These are phyloP conservation scores for Bryum argenteum DNA, from an alignment of 225 moss, liverwort and hornwort genomes.

Conservation along the genomic window DNA sequence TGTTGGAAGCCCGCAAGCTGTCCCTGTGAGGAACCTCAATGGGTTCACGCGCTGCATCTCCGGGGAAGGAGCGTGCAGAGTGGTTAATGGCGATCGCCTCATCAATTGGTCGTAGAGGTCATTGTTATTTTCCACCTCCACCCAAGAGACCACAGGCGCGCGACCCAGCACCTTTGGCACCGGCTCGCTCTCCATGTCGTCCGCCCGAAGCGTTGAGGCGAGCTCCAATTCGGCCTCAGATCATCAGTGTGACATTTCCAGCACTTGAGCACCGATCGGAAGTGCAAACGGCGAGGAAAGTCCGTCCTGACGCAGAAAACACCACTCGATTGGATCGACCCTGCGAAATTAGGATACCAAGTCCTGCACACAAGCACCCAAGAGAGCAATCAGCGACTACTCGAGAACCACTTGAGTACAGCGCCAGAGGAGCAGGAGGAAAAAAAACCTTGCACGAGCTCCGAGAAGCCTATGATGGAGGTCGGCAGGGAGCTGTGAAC, in stretches of 20 bases:
- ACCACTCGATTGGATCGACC: neutral
- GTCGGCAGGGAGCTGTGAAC: neutral
- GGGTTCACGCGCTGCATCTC: neutral
- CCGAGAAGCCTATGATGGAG: neutral
- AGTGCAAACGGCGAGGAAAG: neutral
- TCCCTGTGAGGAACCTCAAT: neutral
- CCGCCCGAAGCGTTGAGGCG: neutral
- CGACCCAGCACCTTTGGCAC: neutral
- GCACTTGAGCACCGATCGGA: neutral
- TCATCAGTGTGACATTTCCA: neutral
- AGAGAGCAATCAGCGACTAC: neutral
- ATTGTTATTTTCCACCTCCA: neutral
- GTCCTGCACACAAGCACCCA: neutral
- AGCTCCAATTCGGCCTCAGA: neutral
- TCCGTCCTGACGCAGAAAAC: neutral
- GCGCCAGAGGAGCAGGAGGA: neutral
- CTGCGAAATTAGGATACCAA: neutral
- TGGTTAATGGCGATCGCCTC: neutral
- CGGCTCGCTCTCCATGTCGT: slow-evolving; percentile 12
- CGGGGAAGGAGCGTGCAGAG: neutral
- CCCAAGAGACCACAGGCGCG: too few relatives aligned
- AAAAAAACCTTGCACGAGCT: neutral
- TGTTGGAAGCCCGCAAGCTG: neutral
- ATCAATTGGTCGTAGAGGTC: neutral
- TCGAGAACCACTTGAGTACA: slow-evolving; percentile 7